phyloP scores from a whole-genome alignment of 2,329 filamentous ascomycete species.

The Fusarium sp. region DNA sequence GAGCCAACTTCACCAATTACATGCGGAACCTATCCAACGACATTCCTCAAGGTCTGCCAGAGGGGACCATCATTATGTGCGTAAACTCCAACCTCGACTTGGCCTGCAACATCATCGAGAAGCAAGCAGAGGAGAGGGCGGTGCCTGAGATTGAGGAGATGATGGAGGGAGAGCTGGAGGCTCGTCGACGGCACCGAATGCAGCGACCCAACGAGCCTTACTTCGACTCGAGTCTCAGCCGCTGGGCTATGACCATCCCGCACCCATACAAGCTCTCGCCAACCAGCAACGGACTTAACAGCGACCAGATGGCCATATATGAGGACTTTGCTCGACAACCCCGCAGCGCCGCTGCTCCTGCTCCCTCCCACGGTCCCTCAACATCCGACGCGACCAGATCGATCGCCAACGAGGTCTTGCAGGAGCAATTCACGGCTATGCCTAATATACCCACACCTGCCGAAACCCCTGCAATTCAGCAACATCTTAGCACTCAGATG shows the following conservation, averaged over 20 bases:
- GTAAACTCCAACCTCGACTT: conserved; percentile 97
- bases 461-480: conserved; percentile 65
- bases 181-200: conserved; percentile 76
- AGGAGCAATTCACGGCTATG: conserved; percentile 67
- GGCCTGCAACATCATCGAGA: conserved; percentile 92
- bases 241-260: conserved; percentile 93
- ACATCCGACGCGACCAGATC: conserved; percentile 67
- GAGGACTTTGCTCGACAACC: conserved; percentile 93
- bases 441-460: conserved; percentile 65
- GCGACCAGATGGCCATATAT: conserved; percentile 93
- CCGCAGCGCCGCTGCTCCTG: conserved; percentile 64
- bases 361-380: conserved; percentile 64
- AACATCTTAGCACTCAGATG: conserved; percentile 59
- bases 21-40: conserved; percentile 75
- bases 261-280: conserved; percentile 90
- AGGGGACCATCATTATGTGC: conserved; percentile 97
- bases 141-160: conserved; percentile 94
- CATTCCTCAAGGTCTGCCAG: conserved; percentile 82
- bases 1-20: conserved; percentile 97
- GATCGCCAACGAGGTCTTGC: conserved; percentile 69
- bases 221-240: conserved; percentile 79
- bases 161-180: conserved; percentile 80
- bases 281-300: conserved; percentile 73
- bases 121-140: conserved; percentile 92
- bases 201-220: conserved; percentile 84